These are phyloP conservation scores for Naematelia aurantialba DNA, from an alignment of 768 basidiomycete genomes.

Conservation along the genomic window DNA sequence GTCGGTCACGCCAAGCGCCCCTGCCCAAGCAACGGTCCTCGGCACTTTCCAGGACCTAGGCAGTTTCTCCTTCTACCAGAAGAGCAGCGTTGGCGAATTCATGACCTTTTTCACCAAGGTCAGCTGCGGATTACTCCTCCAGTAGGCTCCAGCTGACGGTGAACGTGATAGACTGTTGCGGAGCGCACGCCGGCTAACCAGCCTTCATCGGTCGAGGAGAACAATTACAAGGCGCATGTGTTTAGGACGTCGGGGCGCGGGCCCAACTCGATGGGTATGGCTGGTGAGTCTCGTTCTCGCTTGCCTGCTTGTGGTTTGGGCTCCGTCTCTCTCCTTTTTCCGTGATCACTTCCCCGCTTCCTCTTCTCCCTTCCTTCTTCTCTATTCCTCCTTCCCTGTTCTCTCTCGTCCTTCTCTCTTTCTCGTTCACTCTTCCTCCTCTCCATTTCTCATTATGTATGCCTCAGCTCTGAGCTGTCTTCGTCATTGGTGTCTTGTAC, in stretches of 20 bases:
- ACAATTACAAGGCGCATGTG: conserved; percentile 85
- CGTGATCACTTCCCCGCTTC: no score
- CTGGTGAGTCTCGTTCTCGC: conserved; percentile 59
- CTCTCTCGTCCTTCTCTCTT: no score
- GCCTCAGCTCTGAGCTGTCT: no score
- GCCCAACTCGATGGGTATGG: conserved; percentile 55
- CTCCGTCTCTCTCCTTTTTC: no score
- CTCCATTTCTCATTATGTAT: no score
- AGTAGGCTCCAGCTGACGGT: not conserved
- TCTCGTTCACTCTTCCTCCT: no score
- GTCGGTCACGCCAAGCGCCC: conserved; percentile 60
- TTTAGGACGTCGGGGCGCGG: conserved; percentile 81
- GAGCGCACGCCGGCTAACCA: conserved; percentile 82
- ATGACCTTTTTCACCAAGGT: conserved; percentile 80
- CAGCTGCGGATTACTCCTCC: not conserved
- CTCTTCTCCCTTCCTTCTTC: not conserved
- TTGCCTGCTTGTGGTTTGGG: no score
- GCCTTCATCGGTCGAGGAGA: conserved; percentile 90
- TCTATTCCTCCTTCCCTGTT: not conserved
- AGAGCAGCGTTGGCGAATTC: conserved; percentile 81
- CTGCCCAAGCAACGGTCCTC: conserved; percentile 62
- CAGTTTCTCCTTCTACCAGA: conserved; percentile 90
- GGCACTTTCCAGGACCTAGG: conserved; percentile 72
- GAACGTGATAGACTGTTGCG: conserved; percentile 63
- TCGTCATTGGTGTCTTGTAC: no score